phyloP scores from a whole-genome alignment of 352 stramenopile species.

The Phytopythium cucurbitacearum region DNA sequence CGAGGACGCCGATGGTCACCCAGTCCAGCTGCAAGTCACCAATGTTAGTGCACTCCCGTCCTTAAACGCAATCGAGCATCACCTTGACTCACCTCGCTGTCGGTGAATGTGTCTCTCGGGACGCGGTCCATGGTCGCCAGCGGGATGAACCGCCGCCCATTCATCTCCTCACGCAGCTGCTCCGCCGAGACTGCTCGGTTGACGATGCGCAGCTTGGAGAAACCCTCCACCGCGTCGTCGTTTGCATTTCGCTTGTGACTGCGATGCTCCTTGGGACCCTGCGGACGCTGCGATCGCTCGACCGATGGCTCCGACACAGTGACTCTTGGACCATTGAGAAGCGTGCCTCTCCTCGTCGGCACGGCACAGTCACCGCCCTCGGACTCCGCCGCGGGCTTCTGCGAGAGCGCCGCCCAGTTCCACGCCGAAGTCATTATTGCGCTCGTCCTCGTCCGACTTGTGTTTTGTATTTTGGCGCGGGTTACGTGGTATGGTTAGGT shows the following conservation, averaged over 20 bases:
- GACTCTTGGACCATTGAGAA: slow-evolving; percentile 4
- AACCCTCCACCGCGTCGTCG: slow-evolving; percentile 31
- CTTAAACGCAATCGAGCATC: not conserved
- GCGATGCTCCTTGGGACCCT: not conserved
- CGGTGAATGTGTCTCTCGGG: slow-evolving; percentile 45
- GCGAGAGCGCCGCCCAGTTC: slow-evolving; percentile 51
- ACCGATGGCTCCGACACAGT: slow-evolving; percentile 1
- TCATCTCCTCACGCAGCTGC: slow-evolving; percentile 56
- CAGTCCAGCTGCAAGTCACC: slow-evolving; percentile 45
- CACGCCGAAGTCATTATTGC: slow-evolving; percentile 8
- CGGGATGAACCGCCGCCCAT: slow-evolving; percentile 60
- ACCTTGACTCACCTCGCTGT: slow-evolving; percentile 31
- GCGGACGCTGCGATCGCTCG: slow-evolving; percentile 5
- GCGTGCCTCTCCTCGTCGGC: slow-evolving; percentile 3
- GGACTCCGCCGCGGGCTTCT: slow-evolving; percentile 9
- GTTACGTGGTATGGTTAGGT: too few relatives aligned
- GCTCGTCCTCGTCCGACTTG: not conserved
- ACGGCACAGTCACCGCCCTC: slow-evolving; percentile 2
- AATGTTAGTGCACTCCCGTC: not conserved
- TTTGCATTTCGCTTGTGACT: slow-evolving; percentile 12
- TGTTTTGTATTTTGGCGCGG: not conserved
- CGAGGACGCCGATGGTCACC: slow-evolving; percentile 78
- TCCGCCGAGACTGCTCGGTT: slow-evolving; percentile 42
- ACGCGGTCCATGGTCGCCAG: slow-evolving; percentile 54
- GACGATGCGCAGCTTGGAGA: slow-evolving; percentile 56